A percentile compares a stretch with the other conserved stretches of the same genome.
These are phyloP conservation scores for Ophiosphaerella korrae DNA, from an alignment of 2,329 filamentous ascomycete species.

Conservation along the genomic window DNA sequence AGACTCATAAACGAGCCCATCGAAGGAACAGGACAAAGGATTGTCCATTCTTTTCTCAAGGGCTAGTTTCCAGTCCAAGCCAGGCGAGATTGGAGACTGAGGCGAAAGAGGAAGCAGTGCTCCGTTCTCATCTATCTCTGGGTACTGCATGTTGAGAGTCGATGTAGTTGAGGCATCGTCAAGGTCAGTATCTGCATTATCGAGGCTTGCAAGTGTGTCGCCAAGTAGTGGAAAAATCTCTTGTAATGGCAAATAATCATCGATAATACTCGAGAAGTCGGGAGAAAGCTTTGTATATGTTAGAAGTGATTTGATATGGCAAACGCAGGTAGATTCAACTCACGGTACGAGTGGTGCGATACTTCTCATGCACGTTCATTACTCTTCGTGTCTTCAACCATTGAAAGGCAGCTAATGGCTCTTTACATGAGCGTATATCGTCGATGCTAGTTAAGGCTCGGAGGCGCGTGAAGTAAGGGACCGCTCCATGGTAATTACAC, in stretches of 20 bases:
- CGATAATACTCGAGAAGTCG: constrained; percentile 37
- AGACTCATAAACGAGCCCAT: constrained; percentile 31
- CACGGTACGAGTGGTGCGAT: constrained; percentile 36
- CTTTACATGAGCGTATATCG: constrained; percentile 30
- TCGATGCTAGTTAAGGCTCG: constrained; percentile 31
- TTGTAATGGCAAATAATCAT: constrained; percentile 38
- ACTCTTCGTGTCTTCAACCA: constrained; percentile 46
- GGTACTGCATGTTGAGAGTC: constrained; percentile 39
- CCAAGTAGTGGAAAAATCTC: constrained; percentile 33
- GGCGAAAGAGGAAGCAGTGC: constrained; percentile 22
- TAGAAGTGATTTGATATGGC: background rate
- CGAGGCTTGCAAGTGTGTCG: constrained; percentile 31
- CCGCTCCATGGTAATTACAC: constrained; percentile 45
- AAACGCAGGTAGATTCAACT: constrained; percentile 5
- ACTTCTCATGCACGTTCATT: constrained; percentile 45
- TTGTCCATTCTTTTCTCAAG: constrained; percentile 31
- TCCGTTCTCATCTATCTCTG: constrained; percentile 40
- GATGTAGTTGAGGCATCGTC: constrained; percentile 36
- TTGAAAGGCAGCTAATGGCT: constrained; percentile 45
- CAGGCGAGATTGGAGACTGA: constrained; percentile 21
- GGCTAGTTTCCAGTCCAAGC: constrained; percentile 36
- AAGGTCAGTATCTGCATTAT: constrained; percentile 25
- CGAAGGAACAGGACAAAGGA: constrained; percentile 40
- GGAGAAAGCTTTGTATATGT: constrained; percentile 28
- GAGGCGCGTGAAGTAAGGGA: constrained; percentile 34